Percentiles rank a stretch among this genome's conserved stretches.
phyloP scores from a whole-genome alignment of 202 grass and related monocot species.

The Setaria italica region DNA sequence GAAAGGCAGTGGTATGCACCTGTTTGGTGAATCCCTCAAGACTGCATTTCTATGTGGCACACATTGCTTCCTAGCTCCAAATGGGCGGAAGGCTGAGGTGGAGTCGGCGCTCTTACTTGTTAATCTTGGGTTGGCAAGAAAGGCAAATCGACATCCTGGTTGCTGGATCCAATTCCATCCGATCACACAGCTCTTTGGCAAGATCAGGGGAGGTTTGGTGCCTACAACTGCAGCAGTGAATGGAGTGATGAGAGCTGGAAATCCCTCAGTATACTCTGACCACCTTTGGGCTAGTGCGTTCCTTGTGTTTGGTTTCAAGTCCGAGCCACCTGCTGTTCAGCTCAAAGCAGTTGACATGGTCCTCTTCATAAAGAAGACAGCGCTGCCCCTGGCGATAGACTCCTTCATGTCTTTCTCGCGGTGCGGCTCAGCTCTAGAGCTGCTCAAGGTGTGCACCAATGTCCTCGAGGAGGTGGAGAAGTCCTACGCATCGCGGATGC shows the following conservation, averaged over 20 bases:
- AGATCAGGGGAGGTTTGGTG: slow-evolving; percentile 74
- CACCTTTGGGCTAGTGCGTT: slow-evolving; percentile 95
- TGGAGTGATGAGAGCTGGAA: slow-evolving; percentile 75
- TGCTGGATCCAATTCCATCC: slow-evolving; percentile 97
- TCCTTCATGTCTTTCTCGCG: slow-evolving; percentile 94
- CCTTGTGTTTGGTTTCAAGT: slow-evolving; percentile 96
- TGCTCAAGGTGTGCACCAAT: slow-evolving; percentile 98
- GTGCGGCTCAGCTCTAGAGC: slow-evolving; percentile 84
- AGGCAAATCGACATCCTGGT: slow-evolving; percentile 69
- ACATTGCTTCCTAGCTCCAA: slow-evolving; percentile 76
- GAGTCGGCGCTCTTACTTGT: slow-evolving; percentile 88
- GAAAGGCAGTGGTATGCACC: slow-evolving; percentile 77
- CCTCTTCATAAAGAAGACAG: slow-evolving; percentile 86
- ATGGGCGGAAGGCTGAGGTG: slow-evolving; percentile 80
- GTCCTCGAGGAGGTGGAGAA: slow-evolving; percentile 95
- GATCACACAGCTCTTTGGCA: slow-evolving; percentile 85
- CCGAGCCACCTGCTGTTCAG: slow-evolving; percentile 82
- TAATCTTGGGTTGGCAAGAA: slow-evolving; percentile 88
- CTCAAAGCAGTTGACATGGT: slow-evolving; percentile 87
- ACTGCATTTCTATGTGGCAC: slow-evolving; percentile 80
- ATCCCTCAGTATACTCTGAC: slow-evolving; percentile 72
- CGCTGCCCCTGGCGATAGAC: slow-evolving; percentile 80
- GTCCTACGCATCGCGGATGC: slow-evolving; percentile 78
- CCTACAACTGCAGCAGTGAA: slow-evolving; percentile 69
- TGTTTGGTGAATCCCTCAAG: slow-evolving; percentile 79